phyloP scores from a whole-genome alignment of 2,329 filamentous ascomycete genomes.

The Arthrobotrys musiformis region DNA sequence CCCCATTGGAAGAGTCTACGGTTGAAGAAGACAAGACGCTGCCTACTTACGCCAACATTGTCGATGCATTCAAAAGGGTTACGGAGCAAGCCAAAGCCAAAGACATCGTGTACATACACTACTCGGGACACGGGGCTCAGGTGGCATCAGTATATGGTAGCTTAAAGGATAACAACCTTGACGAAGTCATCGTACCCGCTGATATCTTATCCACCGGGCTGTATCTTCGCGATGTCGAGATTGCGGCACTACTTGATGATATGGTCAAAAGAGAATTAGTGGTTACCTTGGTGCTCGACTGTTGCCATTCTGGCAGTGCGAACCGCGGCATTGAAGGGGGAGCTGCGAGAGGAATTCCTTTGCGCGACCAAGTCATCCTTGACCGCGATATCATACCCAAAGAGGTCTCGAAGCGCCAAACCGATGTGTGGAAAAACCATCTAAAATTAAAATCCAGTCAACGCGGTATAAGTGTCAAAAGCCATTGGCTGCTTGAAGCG shows the following conservation, averaged over 20 bases:
- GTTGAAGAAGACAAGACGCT: too few relatives aligned
- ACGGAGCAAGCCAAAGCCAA: conserved; percentile 30
- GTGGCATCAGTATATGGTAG: conserved; percentile 19
- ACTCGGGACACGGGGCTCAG: conserved; percentile 56
- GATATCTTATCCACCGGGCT: conserved; percentile 14
- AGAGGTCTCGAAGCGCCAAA: not conserved
- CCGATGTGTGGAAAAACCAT: not conserved
- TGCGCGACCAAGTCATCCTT: too few relatives aligned
- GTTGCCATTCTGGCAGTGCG: conserved; percentile 54
- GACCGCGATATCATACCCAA: too few relatives aligned
- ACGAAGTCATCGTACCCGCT: conserved; percentile 37
- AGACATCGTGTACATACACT: conserved; percentile 58
- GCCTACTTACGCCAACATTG: conserved; percentile 56
- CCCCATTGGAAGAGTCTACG: too few relatives aligned
- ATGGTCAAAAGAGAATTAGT: conserved; percentile 54
- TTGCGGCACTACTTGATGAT: conserved; percentile 33
- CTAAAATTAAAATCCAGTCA: too few relatives aligned
- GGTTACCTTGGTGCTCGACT: conserved; percentile 55
- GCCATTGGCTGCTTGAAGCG: not conserved
- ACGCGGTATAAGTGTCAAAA: not conserved
- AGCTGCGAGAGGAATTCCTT: too few relatives aligned
- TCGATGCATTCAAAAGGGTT: conserved; percentile 29
- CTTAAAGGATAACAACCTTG: conserved; percentile 27
- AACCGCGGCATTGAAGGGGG: conserved; percentile 4
- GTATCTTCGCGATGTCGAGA: conserved; percentile 42